A percentile compares a stretch with the other conserved stretches of the same genome.
phyloP scores from a whole-genome alignment of 139 green algal species.

The Coelastrella sp. region DNA sequence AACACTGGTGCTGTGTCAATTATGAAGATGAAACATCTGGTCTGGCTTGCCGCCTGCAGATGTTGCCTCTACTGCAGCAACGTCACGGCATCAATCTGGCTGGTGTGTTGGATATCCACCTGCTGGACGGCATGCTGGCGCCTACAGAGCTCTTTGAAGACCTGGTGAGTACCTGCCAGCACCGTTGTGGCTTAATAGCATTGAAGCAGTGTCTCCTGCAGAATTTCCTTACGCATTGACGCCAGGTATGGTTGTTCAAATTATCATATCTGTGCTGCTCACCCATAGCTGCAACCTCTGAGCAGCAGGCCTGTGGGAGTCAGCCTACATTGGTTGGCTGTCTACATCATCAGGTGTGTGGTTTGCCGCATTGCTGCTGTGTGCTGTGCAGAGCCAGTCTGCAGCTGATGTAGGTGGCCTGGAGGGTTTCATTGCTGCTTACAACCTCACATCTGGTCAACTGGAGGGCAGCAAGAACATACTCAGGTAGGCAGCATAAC shows the following conservation, averaged over 20 bases:
- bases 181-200: too few relatives aligned
- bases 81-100: neutral
- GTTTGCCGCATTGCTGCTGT: neutral
- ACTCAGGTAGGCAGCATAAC: neutral
- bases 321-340: neutral
- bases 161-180: neutral
- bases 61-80: neutral
- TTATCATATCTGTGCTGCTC: neutral
- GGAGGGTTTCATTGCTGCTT: neutral
- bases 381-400: neutral
- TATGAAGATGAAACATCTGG: neutral
- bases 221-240: neutral
- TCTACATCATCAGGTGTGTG: neutral
- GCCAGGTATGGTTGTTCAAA: neutral
- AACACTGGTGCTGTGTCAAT: too few relatives aligned
- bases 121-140: neutral
- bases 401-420: neutral
- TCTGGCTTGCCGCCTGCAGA: neutral
- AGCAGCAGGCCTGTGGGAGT: neutral
- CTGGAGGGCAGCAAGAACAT: conserved; percentile 10
- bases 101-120: neutral
- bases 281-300: too few relatives aligned
- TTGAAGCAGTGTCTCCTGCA: neutral
- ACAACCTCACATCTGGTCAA: neutral
- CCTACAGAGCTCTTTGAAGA: neutral